Percentiles rank a stretch among this genome's conserved stretches.
Conservation (phyloP, 352 stramenopile species). For the Phytophthora litchii region DNA sequence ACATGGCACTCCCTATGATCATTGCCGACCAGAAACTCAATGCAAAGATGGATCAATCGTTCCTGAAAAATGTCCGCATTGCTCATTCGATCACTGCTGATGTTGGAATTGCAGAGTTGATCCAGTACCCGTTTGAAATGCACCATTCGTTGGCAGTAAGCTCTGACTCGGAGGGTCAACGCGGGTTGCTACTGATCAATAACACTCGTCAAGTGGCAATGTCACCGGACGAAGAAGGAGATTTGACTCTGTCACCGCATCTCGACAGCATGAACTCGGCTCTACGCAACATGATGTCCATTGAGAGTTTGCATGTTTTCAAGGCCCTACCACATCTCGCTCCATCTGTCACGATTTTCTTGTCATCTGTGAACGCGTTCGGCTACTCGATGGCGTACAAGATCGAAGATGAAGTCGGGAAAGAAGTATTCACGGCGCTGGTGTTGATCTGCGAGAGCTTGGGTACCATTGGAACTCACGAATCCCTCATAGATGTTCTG, state of each 20-base stretch:
- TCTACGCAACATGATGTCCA: conserved; percentile 14
- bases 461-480: conserved; percentile 23
- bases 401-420: conserved; percentile 28
- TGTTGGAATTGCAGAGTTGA: conserved; percentile 29
- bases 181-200: conserved; percentile 19
- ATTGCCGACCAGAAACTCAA: conserved; percentile 40
- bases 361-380: conserved; percentile 53
- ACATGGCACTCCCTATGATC: conserved; percentile 33
- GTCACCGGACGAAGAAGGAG: conserved; percentile 4
- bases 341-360: conserved; percentile 48
- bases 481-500: conserved; percentile 32
- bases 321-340: conserved; percentile 58
- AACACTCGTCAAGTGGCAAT: conserved; percentile 11
- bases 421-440: conserved; percentile 44
- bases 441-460: conserved; percentile 38
- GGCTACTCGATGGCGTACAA: conserved; percentile 73
- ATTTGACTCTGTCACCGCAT: conserved; percentile 20
- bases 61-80: conserved; percentile 33
- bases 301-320: conserved; percentile 64
- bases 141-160: conserved; percentile 22
- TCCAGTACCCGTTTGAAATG: conserved; percentile 37
- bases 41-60: conserved; percentile 25
- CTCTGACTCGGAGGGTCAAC: conserved; percentile 13
- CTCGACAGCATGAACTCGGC: conserved; percentile 14
- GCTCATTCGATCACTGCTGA: conserved; percentile 37